Evolutionary conservation across 306 rosid genomes (phyloP), one percentile per base, ranked within the genome.

Genomic region (Quercus suber): DNA sequence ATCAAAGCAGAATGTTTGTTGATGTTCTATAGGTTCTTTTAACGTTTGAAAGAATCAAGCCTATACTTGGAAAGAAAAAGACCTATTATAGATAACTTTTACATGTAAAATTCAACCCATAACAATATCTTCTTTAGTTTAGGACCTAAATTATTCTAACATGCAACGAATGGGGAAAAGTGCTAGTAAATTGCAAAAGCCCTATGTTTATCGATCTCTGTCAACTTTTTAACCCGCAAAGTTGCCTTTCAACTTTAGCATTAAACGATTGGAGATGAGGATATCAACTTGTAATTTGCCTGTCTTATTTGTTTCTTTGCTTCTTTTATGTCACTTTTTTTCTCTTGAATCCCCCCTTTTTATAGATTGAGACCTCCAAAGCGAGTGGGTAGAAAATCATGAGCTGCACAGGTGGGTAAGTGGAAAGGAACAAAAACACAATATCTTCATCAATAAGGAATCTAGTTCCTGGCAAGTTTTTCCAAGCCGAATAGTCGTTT

Each of bases 391-490:
- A 76, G 82, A 74, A 78, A 52, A 70, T 52, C 64, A 86, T 69
- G 76, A 71, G 81, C 79, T 85, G 73, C 83, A 37, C 21, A 8
- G 74, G 17, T 43, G 5, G 17, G 9, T 43, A 41, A 21, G 19
- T n/a, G 45, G 69, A 65, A 55, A 41, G 74, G 51, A 17, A 65
- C 23, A n/a, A 68, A 43, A 55, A 27, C 23, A 56, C 20, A 25
- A 28, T 83, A 87, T 83, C 89, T 88, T 89, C 92, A 70, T 76
- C 86, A 35, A 51, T 83, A 91, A 88, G 93, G 78, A 89, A 87
- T 79, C 78, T 74, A 60, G 3, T 51, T 82, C 49, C 71, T 63
- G 12, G 52, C n/a, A 57, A 64, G 77, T 79, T 74, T 78, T 71
- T 49, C 79, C 49, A 67, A 33, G 35, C 27, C 9, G 15, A 20